Evolutionary conservation across 2,329 filamentous ascomycete species (phyloP).

Genomic region (Ophiostoma quercus): DNA sequence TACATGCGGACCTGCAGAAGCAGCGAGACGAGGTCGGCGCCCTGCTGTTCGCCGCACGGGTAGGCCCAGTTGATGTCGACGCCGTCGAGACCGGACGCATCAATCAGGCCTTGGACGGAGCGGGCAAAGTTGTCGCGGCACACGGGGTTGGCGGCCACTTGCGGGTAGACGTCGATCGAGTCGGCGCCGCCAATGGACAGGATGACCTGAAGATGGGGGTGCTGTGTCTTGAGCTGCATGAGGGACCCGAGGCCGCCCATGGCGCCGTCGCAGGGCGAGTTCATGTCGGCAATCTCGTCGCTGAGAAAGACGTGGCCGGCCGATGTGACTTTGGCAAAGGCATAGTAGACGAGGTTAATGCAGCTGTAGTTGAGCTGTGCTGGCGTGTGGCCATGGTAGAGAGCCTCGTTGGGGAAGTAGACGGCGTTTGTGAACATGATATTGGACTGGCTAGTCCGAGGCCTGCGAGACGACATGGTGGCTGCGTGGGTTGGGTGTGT

Average conservation of each 20-base stretch:
- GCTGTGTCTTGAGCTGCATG: slow-evolving; percentile 64
- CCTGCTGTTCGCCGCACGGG: slow-evolving; percentile 60
- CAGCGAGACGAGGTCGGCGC: slow-evolving; percentile 64
- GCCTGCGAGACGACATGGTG: slow-evolving; percentile 34
- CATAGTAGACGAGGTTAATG: slow-evolving; percentile 78
- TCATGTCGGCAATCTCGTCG: slow-evolving; percentile 71
- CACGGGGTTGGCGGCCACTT: slow-evolving; percentile 57
- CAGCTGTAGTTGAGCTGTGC: slow-evolving; percentile 68
- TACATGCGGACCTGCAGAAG: slow-evolving; percentile 61
- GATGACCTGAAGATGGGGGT: slow-evolving; percentile 67
- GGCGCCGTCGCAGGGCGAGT: slow-evolving; percentile 66
- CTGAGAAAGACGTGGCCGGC: slow-evolving; percentile 69
- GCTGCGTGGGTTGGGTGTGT: neutral
- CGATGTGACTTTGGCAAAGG: slow-evolving; percentile 67
- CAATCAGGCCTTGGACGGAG: slow-evolving; percentile 61
- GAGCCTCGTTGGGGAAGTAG: slow-evolving; percentile 76
- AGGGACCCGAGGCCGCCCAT: slow-evolving; percentile 68
- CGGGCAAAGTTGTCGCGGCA: slow-evolving; percentile 64
- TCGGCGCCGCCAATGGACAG: slow-evolving; percentile 68
- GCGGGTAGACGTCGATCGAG: slow-evolving; percentile 62
- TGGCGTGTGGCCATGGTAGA: slow-evolving; percentile 68
- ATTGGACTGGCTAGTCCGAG: slow-evolving; percentile 42
- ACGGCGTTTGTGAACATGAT: slow-evolving; percentile 67
- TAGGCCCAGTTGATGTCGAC: slow-evolving; percentile 83
- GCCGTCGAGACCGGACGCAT: slow-evolving; percentile 65